Conservation (phyloP, 2,329 filamentous ascomycete genomes). For the Cercospora nicotianae region DNA sequence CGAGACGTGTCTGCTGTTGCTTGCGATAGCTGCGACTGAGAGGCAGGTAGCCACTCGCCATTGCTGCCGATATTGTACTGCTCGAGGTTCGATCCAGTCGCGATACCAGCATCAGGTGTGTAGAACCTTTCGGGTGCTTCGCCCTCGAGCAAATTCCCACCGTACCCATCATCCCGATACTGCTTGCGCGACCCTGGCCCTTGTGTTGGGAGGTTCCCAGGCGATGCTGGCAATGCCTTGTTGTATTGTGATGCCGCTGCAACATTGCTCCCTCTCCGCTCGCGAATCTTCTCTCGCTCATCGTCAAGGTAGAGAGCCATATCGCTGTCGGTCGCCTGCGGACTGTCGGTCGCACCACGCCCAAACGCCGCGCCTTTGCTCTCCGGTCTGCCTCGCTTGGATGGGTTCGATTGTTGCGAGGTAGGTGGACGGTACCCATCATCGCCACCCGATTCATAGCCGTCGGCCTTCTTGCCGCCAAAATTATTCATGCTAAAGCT, state of each 20-base stretch:
- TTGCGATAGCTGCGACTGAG: slow-evolving; percentile 43
- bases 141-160: slow-evolving; percentile 25
- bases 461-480: slow-evolving; percentile 39
- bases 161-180: slow-evolving; percentile 37
- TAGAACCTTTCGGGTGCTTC: slow-evolving; percentile 38
- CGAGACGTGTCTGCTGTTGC: slow-evolving; percentile 24
- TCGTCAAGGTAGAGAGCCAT: slow-evolving; percentile 48
- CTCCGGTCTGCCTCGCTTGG: slow-evolving; percentile 37
- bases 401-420: slow-evolving; percentile 30
- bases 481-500: slow-evolving; percentile 51
- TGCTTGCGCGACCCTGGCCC: slow-evolving; percentile 34
- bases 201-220: slow-evolving; percentile 18
- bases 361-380: slow-evolving; percentile 48
- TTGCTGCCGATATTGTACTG: slow-evolving; percentile 39
- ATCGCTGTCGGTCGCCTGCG: slow-evolving; percentile 47
- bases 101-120: slow-evolving; percentile 30
- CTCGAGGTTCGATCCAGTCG: slow-evolving; percentile 17
- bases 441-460: slow-evolving; percentile 37
- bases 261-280: slow-evolving; percentile 24
- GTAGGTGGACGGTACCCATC: slow-evolving; percentile 29
- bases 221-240: slow-evolving; percentile 34
- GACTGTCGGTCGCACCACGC: slow-evolving; percentile 45
- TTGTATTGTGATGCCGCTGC: slow-evolving; percentile 28
- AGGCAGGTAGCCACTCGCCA: slow-evolving; percentile 24
- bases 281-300: slow-evolving; percentile 30